These are phyloP conservation scores for Erucastrum elatum DNA, from an alignment of 345 rosid genomes.

Conservation along the genomic window DNA sequence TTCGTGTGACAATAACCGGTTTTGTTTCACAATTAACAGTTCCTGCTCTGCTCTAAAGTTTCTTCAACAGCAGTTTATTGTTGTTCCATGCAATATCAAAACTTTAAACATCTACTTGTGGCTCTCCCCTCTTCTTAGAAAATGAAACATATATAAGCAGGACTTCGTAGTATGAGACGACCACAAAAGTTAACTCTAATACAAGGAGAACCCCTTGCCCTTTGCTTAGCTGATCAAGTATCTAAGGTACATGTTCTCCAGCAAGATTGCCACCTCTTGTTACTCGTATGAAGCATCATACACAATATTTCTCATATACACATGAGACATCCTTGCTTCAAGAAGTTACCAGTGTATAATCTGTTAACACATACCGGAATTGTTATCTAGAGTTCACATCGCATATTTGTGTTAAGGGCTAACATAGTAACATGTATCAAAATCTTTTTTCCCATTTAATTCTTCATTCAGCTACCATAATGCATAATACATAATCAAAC, in stretches of 20 bases:
- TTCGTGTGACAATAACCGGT: neutral
- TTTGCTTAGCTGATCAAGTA: neutral
- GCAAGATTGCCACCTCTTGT: neutral
- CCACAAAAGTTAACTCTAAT: neutral
- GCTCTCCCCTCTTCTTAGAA: neutral
- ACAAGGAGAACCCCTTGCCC: neutral
- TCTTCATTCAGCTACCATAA: no score
- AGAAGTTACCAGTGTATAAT: no score
- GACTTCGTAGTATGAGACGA: neutral
- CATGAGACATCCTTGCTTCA: no score
- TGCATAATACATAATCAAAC: no score
- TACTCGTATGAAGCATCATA: neutral
- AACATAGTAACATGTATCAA: no score
- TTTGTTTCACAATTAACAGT: neutral
- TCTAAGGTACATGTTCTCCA: neutral
- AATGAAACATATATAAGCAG: neutral
- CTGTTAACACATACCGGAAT: no score
- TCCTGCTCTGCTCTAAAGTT: neutral
- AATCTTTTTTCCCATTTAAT: no score
- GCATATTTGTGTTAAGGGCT: no score
- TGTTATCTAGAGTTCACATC: no score
- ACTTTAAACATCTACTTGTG: neutral
- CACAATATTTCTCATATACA: no score
- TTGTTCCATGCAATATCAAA: neutral
- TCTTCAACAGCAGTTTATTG: neutral